These are phyloP conservation scores for Drechslerella dactyloides DNA, from an alignment of 2,329 filamentous ascomycete species.

Conservation along the genomic window DNA sequence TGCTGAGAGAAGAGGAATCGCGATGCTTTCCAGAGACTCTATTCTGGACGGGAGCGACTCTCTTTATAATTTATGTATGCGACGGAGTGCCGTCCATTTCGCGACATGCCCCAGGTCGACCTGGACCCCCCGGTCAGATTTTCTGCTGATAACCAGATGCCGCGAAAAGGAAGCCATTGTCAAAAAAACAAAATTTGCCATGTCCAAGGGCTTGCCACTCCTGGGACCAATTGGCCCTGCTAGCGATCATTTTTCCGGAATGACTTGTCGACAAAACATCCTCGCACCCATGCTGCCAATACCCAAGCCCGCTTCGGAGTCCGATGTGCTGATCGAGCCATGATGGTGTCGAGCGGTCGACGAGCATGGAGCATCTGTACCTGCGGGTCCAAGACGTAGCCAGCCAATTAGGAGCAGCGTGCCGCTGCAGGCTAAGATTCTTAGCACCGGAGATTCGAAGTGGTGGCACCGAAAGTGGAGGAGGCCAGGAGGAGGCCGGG, in stretches of 20 bases:
- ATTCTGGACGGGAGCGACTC: conserved; percentile 25
- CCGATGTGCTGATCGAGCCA: conserved; percentile 17
- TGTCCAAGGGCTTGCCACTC: conserved; percentile 44
- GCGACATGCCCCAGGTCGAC: conserved; percentile 36
- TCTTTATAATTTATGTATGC: conserved; percentile 41
- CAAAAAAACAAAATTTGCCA: conserved; percentile 19
- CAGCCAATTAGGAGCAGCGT: conserved; percentile 23
- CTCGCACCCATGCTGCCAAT: conserved; percentile 15
- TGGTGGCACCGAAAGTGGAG: conserved; percentile 31
- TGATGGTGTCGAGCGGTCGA: conserved; percentile 40
- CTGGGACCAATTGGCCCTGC: conserved; percentile 34
- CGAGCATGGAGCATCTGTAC: conserved; percentile 26
- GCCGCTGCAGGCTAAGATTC: conserved; percentile 31
- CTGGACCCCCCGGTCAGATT: conserved; percentile 17
- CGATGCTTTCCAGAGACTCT: conserved; percentile 44
- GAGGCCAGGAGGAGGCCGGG: too few species aligned
- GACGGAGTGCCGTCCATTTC: conserved; percentile 6
- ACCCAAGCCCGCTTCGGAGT: conserved; percentile 33
- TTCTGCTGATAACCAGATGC: conserved; percentile 14
- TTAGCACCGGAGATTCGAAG: conserved; percentile 43
- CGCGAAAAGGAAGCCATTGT: conserved; percentile 18
- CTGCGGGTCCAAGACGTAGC: conserved; percentile 16
- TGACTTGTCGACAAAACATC: conserved; percentile 6
- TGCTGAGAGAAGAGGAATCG: conserved; percentile 41
- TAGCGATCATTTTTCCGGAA: conserved; percentile 42